A percentile compares a stretch with the other conserved stretches of the same genome.
Conservation (phyloP, 1,284 basidiomycete species). For the Ganoderma multipileum region DNA sequence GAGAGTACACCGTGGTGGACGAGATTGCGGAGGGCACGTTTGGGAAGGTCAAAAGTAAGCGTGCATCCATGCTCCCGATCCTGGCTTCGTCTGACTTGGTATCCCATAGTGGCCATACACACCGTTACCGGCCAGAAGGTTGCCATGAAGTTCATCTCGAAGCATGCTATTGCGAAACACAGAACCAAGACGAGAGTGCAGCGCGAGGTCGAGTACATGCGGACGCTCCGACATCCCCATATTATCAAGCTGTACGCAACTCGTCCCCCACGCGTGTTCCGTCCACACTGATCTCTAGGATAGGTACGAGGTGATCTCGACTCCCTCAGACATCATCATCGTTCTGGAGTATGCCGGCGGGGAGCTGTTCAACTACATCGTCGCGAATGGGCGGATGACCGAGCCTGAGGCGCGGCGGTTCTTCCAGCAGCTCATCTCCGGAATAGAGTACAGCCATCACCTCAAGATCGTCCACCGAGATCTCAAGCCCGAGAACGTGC, state of each 20-base stretch:
- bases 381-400: slow-evolving; percentile 86
- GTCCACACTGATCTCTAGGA: slow-evolving; percentile 15
- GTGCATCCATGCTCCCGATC: slow-evolving; percentile 18
- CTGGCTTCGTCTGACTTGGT: slow-evolving; percentile 15
- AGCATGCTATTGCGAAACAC: slow-evolving; percentile 90
- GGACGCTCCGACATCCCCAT: slow-evolving; percentile 89
- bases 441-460: slow-evolving; percentile 93
- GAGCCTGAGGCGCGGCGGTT: slow-evolving; percentile 87
- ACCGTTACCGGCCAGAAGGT: slow-evolving; percentile 95
- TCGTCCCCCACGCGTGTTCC: slow-evolving; percentile 9
- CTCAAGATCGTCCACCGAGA: slow-evolving; percentile 97
- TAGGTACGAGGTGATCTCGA: slow-evolving; percentile 96
- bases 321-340: slow-evolving; percentile 93
- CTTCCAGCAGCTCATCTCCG: slow-evolving; percentile 97
- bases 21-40: slow-evolving; percentile 93
- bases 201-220: slow-evolving; percentile 95
- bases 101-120: slow-evolving; percentile 84
- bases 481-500: slow-evolving; percentile 92
- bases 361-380: slow-evolving; percentile 96
- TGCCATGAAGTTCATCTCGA: slow-evolving; percentile 98
- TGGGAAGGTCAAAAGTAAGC: slow-evolving; percentile 96
- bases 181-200: slow-evolving; percentile 93
- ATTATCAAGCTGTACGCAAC: slow-evolving; percentile 90
- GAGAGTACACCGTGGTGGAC: slow-evolving; percentile 77
- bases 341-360: slow-evolving; percentile 94